Evolutionary conservation across 306 rosid species (phyloP), one percentile per base, ranked within the genome.

Genomic region (Ormosia semicastrata): DNA sequence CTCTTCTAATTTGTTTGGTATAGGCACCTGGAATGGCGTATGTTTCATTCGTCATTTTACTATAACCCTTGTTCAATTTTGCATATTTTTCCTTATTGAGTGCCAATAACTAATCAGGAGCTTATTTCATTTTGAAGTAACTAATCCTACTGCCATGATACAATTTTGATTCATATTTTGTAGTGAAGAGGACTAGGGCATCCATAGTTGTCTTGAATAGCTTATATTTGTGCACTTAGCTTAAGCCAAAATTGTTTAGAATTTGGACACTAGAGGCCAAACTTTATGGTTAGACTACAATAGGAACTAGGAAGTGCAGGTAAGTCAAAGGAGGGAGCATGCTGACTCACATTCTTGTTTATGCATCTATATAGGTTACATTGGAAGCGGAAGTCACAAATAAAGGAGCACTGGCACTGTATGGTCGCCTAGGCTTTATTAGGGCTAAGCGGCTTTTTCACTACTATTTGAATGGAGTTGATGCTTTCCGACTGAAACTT

Each of bases 371-470:
- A 17, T 50, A 95, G 98, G 99, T 95, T 75, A 93, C 97, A 9
- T 65, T 95, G 83, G 99, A 95, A 83, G 98, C 99, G 5, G 99
- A 95, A 89, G 99, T 95, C 62, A 95, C 96, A 53, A 95, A 95
- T 82, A 91, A 87, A 87, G 99, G 99, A 89, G 98, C 99, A 24
- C 86, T 95, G 73, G 98, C 99, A 1, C 62, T 95, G 14, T 95
- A 95, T 13, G 96, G 98, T n/a, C 96, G 97, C 15, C 96, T 95
- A 59, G 99, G 99, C 73, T 95, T 95, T 77, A 85, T 93, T 6
- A 86, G 98, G 83, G 93, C 98, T n/a, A 93, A 95, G 66, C 77
- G 99, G 33, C 98, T 95, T 41, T 95, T 92, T 82, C 98, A 88
- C 71, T 95, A 95, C 89, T 95, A 95, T 89, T 86, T 95, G 91